Conservation (phyloP, 805 yeast species). For the Candida tammaniensis region DNA sequence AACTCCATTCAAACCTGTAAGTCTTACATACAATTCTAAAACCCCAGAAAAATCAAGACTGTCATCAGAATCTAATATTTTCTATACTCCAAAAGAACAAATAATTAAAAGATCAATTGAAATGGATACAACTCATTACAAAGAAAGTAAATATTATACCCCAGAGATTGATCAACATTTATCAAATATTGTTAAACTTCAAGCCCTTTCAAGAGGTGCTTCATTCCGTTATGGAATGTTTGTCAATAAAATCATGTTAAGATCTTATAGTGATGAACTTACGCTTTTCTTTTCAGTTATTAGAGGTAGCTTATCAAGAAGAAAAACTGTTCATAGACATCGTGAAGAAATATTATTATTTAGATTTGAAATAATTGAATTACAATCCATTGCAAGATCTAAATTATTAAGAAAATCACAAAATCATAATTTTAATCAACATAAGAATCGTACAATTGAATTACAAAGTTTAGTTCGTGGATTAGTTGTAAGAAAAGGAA, state of each 20-base stretch:
- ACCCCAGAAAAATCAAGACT: conserved; percentile 3
- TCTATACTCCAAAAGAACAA: conserved; percentile 10
- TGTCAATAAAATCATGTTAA: conserved; percentile 60
- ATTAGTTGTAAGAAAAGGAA: conserved; percentile 21
- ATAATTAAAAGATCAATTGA: conserved; percentile 4
- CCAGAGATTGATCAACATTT: conserved; percentile 16
- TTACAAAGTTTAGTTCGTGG: conserved; percentile 49
- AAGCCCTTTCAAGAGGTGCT: conserved; percentile 70
- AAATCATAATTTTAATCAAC: conserved; percentile 8
- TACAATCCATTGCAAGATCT: conserved; percentile 40
- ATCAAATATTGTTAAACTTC: conserved; percentile 48
- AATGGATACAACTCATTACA: conserved; percentile 6
- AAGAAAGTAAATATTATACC: conserved; percentile 14
- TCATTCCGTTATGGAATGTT: conserved; percentile 60
- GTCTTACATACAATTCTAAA: neutral
- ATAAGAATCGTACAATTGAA: conserved; percentile 20
- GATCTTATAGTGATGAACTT: conserved; percentile 52
- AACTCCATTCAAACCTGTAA: neutral
- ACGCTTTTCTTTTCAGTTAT: conserved; percentile 47
- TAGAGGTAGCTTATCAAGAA: conserved; percentile 46
- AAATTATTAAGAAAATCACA: conserved; percentile 15
- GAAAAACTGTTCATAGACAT: conserved; percentile 30
- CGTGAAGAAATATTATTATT: conserved; percentile 30
- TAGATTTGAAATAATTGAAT: conserved; percentile 29
- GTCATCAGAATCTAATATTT: conserved; percentile 1